Conservation (phyloP, 805 yeast genomes). For the Pichia californica region DNA sequence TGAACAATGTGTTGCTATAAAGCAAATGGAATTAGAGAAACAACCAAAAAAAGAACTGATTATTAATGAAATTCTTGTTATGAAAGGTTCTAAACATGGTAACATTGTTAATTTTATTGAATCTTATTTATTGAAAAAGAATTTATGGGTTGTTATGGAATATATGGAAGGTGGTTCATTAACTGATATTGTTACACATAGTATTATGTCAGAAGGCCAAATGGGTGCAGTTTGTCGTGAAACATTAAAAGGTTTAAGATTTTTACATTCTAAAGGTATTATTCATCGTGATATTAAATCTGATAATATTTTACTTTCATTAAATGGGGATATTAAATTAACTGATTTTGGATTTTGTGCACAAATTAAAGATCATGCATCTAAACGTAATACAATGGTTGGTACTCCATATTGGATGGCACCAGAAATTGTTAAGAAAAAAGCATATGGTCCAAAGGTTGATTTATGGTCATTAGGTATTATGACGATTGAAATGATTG, state of each 20-base stretch:
- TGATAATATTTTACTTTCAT: constrained; percentile 79
- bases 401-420: constrained; percentile 93
- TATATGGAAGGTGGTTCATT: constrained; percentile 98
- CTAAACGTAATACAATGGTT: constrained; percentile 78
- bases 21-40: constrained; percentile 89
- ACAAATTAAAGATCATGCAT: constrained; percentile 63
- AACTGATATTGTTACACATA: constrained; percentile 91
- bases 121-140: constrained; percentile 68
- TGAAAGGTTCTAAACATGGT: constrained; percentile 85
- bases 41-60: constrained; percentile 96
- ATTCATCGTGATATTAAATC: constrained; percentile 96
- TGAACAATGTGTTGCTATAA: constrained; percentile 74
- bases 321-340: constrained; percentile 83
- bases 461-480: constrained; percentile 82
- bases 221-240: constrained; percentile 94
- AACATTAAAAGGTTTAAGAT: constrained; percentile 77
- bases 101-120: constrained; percentile 94
- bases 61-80: constrained; percentile 90
- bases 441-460: constrained; percentile 75
- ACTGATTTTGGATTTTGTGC: constrained; percentile 83
- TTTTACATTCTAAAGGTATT: constrained; percentile 85
- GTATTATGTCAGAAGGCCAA: constrained; percentile 84
- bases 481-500: constrained; percentile 84
- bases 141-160: constrained; percentile 97
- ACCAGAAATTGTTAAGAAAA: constrained; percentile 75